Conservation (phyloP, 305 asterid genomes). For the Solanum aculeatissimum region DNA sequence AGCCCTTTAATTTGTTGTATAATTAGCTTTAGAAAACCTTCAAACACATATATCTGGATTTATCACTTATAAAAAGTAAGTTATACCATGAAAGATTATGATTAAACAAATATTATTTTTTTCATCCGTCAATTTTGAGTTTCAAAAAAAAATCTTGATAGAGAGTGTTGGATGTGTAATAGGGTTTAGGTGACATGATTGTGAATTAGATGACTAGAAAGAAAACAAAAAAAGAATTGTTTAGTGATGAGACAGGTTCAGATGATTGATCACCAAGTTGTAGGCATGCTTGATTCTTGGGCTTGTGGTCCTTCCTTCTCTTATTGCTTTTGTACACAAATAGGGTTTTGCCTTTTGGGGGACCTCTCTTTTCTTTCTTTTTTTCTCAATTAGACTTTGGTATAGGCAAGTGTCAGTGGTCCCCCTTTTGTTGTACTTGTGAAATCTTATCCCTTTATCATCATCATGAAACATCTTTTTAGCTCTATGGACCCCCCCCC, state of each 20-base stretch:
- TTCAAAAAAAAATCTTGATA: too few relatives aligned
- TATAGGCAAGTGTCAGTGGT: slow-evolving; percentile 1
- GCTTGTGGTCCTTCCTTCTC: background rate
- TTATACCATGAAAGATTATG: too few relatives aligned
- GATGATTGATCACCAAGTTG: background rate
- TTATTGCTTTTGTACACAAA: background rate
- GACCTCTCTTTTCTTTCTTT: background rate
- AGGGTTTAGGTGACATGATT: fast-evolving
- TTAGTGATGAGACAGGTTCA: background rate
- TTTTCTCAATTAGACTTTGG: background rate
- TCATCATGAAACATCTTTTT: background rate
- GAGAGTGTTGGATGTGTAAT: background rate
- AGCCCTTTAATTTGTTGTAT: too few relatives aligned
- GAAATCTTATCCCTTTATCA: slow-evolving; percentile 8
- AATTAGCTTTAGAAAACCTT: too few relatives aligned
- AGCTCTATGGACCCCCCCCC: background rate
- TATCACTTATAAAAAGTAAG: too few relatives aligned
- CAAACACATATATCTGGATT: too few relatives aligned
- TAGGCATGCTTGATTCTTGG: background rate
- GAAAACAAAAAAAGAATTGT: background rate
- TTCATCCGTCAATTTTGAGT: too few relatives aligned
- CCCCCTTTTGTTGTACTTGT: background rate
- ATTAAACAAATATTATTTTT: too few relatives aligned
- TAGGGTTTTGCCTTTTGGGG: background rate
- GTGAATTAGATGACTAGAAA: background rate